Evolutionary conservation across 352 stramenopile genomes (phyloP), one percentile per base, ranked within the genome.

Genomic region (Pythium sp.): DNA sequence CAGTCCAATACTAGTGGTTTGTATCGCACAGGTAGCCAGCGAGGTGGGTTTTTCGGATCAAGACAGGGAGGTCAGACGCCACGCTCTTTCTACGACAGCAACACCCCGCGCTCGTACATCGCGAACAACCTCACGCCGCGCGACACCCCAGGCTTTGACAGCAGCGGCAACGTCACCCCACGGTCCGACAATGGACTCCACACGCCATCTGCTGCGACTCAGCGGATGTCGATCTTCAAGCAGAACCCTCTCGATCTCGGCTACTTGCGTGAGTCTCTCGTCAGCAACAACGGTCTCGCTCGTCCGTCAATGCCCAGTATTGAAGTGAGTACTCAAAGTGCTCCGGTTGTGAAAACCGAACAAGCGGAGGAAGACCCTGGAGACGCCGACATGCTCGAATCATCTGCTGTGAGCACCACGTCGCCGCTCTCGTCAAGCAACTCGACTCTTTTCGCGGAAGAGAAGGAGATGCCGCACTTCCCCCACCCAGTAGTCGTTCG

Each of bases 91-190:
- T 82, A 86, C 58, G 84, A 91, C 22, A 86, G 65, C 68, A 84
- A 84, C 68, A 91, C 84, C 15, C 84, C 84, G 59, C 81, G 84
- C 43, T 91, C 84, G 51, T 91, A 91, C 72, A 89, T 92, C 38
- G 84, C 81, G 34, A 87, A 88, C 70, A 88, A 86, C 49, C 70
- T 91, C 30, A 92, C 84, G 14, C 82, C 82, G 1, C 74, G 73
- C 28, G 76, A 64, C 36, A 46, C 58, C 7, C 53, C 54, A n/a
- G 78, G 75, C 1, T 81, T 80, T 41, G 70, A 70, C 22, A 81
- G 79, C 32, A 74, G 72, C 30, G 75, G 72, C 2, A 65, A 65
- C 30, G 68, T 75, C 49, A 87, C 75, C 8, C 77, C 77, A 41
- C 69, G 67, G 62, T 87, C 77, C n/a, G 79, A 77, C 61, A 71